These are phyloP conservation scores for Phytophthora parvispora DNA, from an alignment of 352 stramenopile species.

Conservation along the genomic window DNA sequence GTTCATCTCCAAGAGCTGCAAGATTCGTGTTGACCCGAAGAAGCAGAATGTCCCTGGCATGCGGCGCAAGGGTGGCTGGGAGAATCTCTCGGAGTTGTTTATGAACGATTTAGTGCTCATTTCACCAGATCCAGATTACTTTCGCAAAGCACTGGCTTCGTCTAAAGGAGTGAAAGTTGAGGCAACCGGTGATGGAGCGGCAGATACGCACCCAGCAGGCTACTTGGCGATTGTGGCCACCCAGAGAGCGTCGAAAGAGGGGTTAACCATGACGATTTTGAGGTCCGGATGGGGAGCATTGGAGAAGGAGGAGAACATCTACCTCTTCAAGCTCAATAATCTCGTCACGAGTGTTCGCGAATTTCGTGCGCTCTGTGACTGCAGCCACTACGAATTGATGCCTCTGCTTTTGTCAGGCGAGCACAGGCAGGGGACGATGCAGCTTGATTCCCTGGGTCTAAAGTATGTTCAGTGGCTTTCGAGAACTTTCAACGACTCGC, in stretches of 20 bases:
- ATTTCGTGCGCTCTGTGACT: constrained; percentile 89
- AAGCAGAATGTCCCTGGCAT: constrained; percentile 43
- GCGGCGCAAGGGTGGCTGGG: constrained; percentile 34
- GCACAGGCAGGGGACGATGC: constrained; percentile 78
- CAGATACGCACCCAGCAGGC: constrained; percentile 34
- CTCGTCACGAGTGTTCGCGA: constrained; percentile 91
- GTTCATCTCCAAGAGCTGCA: constrained; percentile 75
- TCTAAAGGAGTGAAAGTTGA: constrained; percentile 27
- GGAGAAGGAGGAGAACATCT: constrained; percentile 64
- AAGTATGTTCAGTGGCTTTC: constrained; percentile 88
- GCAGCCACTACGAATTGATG: constrained; percentile 79
- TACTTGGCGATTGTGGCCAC: constrained; percentile 85
- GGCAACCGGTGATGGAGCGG: constrained; percentile 8
- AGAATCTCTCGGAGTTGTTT: constrained; percentile 63
- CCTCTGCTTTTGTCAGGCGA: constrained; percentile 81
- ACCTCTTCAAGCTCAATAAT: constrained; percentile 89
- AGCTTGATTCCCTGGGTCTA: constrained; percentile 80
- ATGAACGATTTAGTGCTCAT: constrained; percentile 87
- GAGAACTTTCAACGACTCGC: constrained; percentile 90
- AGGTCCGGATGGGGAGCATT: constrained; percentile 59
- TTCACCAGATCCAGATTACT: constrained; percentile 60
- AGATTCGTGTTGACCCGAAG: constrained; percentile 73
- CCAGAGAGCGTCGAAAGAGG: constrained; percentile 77
- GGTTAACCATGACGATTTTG: constrained; percentile 75
- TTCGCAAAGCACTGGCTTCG: constrained; percentile 47